Base-by-base conservation (phyloP, 257 asterid species). In the Linderniella brevidens region DNA sequence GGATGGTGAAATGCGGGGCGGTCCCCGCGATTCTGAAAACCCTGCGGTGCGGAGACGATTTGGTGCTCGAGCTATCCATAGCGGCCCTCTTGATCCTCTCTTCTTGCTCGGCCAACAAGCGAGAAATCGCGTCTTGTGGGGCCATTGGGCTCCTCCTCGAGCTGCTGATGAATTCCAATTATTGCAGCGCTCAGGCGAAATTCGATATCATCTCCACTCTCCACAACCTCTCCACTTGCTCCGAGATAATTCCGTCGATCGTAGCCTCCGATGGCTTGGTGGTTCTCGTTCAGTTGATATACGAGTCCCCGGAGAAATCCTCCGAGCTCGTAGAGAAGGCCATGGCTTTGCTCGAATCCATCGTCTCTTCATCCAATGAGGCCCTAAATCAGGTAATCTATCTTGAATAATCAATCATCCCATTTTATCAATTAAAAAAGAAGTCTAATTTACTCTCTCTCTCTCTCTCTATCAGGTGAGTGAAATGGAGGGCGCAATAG, bases 161-260 rank as follows among this genome's bases (percentile, higher is more conserved):
- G 25, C 13, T 10, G 9, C 67, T 69, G 51, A 53, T 75, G n/a
- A 67, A 54, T 14, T 50, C 73, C 1, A 65, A 58, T 47, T 52
- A 64, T n/a, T n/a, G n/a, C 4, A 61, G 71, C 58, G 29, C 50
- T 41, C 92, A 79, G 60, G 74, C 78, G 41, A 66, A 67, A 58
- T 71, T 73, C 9, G 87, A 73, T 18, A 51, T 71, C 48, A 42
- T 74, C 54, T 71, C 83, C 37, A 69, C 81, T 4, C 58, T 74
- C n/a, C 77, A 80, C 54, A 77, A 77, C 46, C 81, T 80, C 61
- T 67, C 84, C 8, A 71, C 82, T 29, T 74, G 72, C 8, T 51
- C 65, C 13, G 70, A 67, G 55, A 58, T 43, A 49, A 62, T 68
- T 48, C 64, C 74, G 16, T 39, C 71, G 3, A 55, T 74, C 25